Base-by-base conservation (phyloP, 1,139 yeast species). In the Geotrichum fermentans region DNA sequence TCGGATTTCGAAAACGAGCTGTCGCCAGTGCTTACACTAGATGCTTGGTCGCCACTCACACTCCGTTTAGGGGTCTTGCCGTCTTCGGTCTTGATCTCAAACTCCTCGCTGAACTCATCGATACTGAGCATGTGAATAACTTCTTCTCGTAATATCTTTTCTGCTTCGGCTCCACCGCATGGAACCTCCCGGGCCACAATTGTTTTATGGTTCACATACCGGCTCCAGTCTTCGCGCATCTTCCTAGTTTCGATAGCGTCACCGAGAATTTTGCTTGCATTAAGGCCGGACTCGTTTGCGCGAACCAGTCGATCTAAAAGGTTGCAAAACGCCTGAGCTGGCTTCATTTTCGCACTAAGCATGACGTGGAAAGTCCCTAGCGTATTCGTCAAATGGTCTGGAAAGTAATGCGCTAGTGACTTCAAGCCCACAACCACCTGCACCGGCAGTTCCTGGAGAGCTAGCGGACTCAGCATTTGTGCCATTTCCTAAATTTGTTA, bases 381-480 rank as follows among this genome's bases (percentile, higher is more conserved):
- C 6, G 61, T 51, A 6, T 51, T 47, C 13, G 56, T 53, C 40
- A 50, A 38, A 30, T 61, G 62, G 18, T 55, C 57, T 5, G 65
- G 65, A 44, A 69, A 53, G 28, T 61, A 56, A 39, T 60, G 60
- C 11, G 67, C 56, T 33, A 69, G 54, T 6, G 64, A 57, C 21
- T 65, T 60, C 24, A 69, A 56, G 3, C 63, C 62, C 4, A 65
- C 64, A 30, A 80, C 59, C n/a, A 82, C 81, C 22, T 75, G 74
- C 0, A 68, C 68, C 1, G 88, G 86, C 8, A 82, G 77, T 47
- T 73, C 73, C 57, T 83, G 86, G 36, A 80, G 66, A n/a, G 80
- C 79, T 52, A 84, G 67, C 36, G 82, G 82, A n/a, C 83, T 75
- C 53, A 87, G 65, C 75, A 83, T 74, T 56, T 78, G 78, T 17